phyloP scores from a whole-genome alignment of 2,329 filamentous ascomycete species.

The Fusarium sp. region DNA sequence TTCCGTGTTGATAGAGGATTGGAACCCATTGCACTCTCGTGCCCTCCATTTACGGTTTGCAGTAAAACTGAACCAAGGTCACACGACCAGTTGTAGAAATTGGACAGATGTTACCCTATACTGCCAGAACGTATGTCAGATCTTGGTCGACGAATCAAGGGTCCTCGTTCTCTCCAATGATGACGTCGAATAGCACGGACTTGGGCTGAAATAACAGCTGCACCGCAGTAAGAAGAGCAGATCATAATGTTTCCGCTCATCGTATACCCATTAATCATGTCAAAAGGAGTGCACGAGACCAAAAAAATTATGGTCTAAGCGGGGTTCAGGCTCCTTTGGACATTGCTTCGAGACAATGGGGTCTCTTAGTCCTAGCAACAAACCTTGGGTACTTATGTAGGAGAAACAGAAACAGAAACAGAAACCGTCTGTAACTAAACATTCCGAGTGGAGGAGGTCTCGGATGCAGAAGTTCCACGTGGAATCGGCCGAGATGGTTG shows the following conservation, averaged over 20 bases:
- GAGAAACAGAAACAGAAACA: not conserved
- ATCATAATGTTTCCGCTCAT: slow-evolving; percentile 20
- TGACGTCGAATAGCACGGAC: slow-evolving; percentile 20
- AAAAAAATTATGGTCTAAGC: not conserved
- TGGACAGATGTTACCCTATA: slow-evolving; percentile 11
- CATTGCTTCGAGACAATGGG: not conserved
- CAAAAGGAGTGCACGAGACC: not conserved
- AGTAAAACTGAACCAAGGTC: not conserved
- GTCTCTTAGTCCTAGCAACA: not conserved
- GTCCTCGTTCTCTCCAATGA: slow-evolving; percentile 1
- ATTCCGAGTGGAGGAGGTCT: slow-evolving; percentile 19
- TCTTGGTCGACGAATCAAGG: not conserved
- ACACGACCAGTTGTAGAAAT: slow-evolving; percentile 10
- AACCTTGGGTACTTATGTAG: not conserved
- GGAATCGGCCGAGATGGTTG: slow-evolving; percentile 33
- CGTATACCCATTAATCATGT: not conserved
- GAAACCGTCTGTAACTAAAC: not conserved
- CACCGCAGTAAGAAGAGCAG: slow-evolving; percentile 6
- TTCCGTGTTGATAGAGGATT: not conserved
- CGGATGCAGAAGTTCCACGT: slow-evolving; percentile 34
- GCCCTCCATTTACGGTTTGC: not conserved
- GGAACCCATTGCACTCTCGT: not conserved
- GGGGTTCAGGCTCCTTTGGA: not conserved
- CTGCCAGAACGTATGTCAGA: not conserved
- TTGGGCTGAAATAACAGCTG: slow-evolving; percentile 24